Evolutionary conservation across 2,329 filamentous ascomycete species (phyloP), one percentile per base, ranked within the genome.

Genomic region (Fusarium odoratissimum): DNA sequence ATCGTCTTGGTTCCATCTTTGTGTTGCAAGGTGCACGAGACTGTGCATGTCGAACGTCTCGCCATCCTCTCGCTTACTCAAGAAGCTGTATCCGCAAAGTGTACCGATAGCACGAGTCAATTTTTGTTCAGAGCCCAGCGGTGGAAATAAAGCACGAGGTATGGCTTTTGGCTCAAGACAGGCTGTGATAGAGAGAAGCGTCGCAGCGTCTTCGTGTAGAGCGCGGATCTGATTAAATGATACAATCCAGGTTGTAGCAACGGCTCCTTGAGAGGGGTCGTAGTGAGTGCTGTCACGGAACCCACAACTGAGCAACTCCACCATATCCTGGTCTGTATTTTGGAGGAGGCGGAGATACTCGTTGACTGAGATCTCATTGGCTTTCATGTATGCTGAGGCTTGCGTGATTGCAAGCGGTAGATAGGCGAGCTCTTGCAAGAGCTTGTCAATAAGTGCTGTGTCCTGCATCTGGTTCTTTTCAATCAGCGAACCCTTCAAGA

Each of bases 121-220:
- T 16, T 68, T 55, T 48, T 74, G 69, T 17, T 76, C 42, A 1
- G 69, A 73, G 1, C 49, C 23, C 0, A 31, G 37, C 0, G 2
- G 2, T 2, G 82, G 81, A 6, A 82, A 65, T 0, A 85, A 69
- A 2, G 80, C 78, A 37, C 64, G 69, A 5, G 84, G 81, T 52
- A 86, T 84, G 0, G 79, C 79, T 64, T 82, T 82, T 0, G 80
- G 78, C 62, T 84, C 80, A 46, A 87, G 80, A 28, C 75, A 82
- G 3, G 81, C 81, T 21, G 84, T 79, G 54, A 84, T 83, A 1
- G 76, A 79, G 1, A 87, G 75, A 41, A 84, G 63, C 1, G 80
- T 61, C 40, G 80, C 81, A 3, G 84, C 84, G 8, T 72, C 38
- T 4, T 55, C 8, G 49, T 57, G 19, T 3, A 31, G 2, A 9